Conservation (phyloP, 345 rosid genomes). For the Salix viminalis region DNA sequence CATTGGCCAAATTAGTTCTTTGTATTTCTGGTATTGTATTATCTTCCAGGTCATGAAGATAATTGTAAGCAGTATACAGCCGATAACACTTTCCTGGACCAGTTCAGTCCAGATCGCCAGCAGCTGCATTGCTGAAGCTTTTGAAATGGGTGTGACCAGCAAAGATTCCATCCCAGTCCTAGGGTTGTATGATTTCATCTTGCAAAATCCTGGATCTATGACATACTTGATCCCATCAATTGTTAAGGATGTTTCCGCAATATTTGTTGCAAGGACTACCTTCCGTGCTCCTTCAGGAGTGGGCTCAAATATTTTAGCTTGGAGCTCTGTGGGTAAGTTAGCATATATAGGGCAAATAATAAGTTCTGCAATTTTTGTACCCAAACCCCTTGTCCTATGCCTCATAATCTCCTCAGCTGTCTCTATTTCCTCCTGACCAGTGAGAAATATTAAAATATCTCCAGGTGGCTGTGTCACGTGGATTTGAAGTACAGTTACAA, state of each 20-base stretch:
- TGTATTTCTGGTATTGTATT: slow-evolving; percentile 93
- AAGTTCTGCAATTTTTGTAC: slow-evolving; percentile 88
- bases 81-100: slow-evolving; percentile 94
- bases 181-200: slow-evolving; percentile 95
- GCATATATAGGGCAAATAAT: slow-evolving; percentile 97
- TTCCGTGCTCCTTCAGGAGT: slow-evolving; percentile 97
- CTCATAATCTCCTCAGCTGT: slow-evolving; percentile 87
- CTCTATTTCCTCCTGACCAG: slow-evolving; percentile 99
- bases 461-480: slow-evolving; percentile 80
- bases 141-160: slow-evolving; percentile 83
- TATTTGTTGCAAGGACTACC: slow-evolving; percentile 93
- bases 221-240: slow-evolving; percentile 93
- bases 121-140: slow-evolving; percentile 92
- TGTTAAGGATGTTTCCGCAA: slow-evolving; percentile 94
- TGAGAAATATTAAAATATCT: slow-evolving; percentile 82
- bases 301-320: slow-evolving; percentile 91
- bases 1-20: slow-evolving; percentile 90
- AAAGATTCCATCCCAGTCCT: slow-evolving; percentile 98
- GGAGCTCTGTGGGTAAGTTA: slow-evolving; percentile 94
- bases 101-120: slow-evolving; percentile 97
- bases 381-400: slow-evolving; percentile 82
- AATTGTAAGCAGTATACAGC: slow-evolving; percentile 77
- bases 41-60: slow-evolving; percentile 81
- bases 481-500: slow-evolving; percentile 82
- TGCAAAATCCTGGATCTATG: slow-evolving; percentile 92